Evolutionary conservation across 495 filamentous ascomycete genomes (phyloP).

Genomic region (Aspergillus indologenus): DNA sequence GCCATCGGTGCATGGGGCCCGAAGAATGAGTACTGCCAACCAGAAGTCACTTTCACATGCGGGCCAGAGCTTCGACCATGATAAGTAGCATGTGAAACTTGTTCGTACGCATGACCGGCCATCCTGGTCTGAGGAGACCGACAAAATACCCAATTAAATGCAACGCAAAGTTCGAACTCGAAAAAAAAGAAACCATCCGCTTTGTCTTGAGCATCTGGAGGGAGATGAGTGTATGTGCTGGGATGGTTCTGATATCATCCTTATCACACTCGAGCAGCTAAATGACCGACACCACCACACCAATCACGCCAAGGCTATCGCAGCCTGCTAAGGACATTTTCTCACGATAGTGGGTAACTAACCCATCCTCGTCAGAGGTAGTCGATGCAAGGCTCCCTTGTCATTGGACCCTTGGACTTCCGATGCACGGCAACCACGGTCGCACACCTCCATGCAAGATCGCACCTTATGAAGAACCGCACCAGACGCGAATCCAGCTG

Average conservation of each 20-base stretch:
- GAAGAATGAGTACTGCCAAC: not conserved
- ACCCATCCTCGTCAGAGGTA: not conserved
- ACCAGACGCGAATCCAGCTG: not conserved
- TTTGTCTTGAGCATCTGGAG: not conserved
- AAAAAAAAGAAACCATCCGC: not conserved
- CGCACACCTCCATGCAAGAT: not conserved
- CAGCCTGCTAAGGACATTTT: not conserved
- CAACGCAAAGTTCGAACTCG: not conserved
- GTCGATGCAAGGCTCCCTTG: not conserved
- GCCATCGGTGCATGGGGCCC: not conserved
- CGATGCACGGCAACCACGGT: not conserved
- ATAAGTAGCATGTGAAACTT: slow-evolving; percentile 1
- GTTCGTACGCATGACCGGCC: not conserved
- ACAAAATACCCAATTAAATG: not conserved
- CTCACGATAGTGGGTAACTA: not conserved
- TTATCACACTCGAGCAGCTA: not conserved
- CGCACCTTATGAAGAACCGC: not conserved
- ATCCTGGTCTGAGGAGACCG: not conserved
- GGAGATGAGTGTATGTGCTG: not conserved
- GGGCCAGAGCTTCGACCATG: not conserved
- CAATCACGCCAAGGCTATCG: not conserved
- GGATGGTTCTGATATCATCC: not conserved
- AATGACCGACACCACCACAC: not conserved
- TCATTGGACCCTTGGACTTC: not conserved
- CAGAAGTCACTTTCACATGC: slow-evolving; percentile 1